Evolutionary conservation across 2,329 filamentous ascomycete species (phyloP), one percentile per base, ranked within the genome.

Genomic region (Claviceps monticola): DNA sequence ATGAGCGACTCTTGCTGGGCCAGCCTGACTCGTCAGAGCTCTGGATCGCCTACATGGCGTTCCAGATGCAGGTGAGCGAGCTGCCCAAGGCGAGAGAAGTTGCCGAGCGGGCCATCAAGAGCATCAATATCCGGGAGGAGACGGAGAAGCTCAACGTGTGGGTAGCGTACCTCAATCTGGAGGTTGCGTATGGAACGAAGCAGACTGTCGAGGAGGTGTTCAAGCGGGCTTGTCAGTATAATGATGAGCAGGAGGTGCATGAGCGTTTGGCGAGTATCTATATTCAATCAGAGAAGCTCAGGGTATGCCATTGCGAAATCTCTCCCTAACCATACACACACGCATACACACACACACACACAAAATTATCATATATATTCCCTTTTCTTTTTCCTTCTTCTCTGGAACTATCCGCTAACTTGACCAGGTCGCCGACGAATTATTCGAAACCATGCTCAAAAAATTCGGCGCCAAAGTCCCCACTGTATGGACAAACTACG

Each of bases 21-120:
- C 86, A 95, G 64, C 89, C 93, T 2, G 89, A 97, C 69, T 91
- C 87, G n/a, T 94, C 91, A 0, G 75, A 84, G 55, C 78, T 97
- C 29, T 98, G 93, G 93, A 87, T 96, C 51, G 80, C 88, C 58
- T 98, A 98, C 71, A 97, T 98, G 88, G 89, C 90, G n/a, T 95
- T 95, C 77, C 88, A 97, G 69, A 83, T 96, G 67, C 85, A 95
- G 64, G 79, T 95, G 50, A 88, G 88, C 63, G 93, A 98, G 68
- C 75, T 94, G 19, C 81, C 84, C 55, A 93, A 89, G 68, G 90
- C 93, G 13, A 82, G 91, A 48, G 86, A 91, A 57, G 84, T 96
- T 54, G 90, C 88, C 2, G 86, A 96, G 69, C 85, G 93, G 55
- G 93, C 93, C 17, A 79, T 97, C 56, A 83, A 84, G 63, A 94